A percentile compares a stretch with the other conserved stretches of the same genome.
phyloP scores from a whole-genome alignment of 306 rosid species.

The Canavalia gladiata region DNA sequence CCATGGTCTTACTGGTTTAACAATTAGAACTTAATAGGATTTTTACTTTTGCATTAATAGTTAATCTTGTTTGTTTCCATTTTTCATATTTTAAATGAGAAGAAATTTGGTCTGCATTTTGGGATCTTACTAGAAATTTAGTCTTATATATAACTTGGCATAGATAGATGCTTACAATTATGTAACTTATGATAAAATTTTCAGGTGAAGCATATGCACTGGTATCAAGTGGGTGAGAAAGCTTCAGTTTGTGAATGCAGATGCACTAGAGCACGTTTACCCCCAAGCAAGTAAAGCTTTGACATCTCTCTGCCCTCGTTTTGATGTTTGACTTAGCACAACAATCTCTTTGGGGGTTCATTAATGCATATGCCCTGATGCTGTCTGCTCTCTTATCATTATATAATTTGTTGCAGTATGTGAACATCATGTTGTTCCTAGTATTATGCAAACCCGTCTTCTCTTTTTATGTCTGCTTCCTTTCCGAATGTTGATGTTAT shows the following conservation, averaged over 20 bases:
- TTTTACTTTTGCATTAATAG: constrained; percentile 32
- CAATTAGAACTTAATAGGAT: constrained; percentile 9
- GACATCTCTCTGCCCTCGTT: constrained; percentile 31
- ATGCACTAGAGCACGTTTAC: constrained; percentile 92
- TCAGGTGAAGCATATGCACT: constrained; percentile 97
- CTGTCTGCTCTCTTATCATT: constrained; percentile 29
- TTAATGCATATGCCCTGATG: constrained; percentile 18
- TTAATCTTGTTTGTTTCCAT: not conserved
- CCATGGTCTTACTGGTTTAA: constrained; percentile 40
- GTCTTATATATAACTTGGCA: constrained; percentile 31
- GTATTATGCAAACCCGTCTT: constrained; percentile 35
- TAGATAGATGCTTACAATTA: constrained; percentile 35
- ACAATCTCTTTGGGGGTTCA: constrained; percentile 36
- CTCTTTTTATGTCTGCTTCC: constrained; percentile 26
- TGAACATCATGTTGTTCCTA: constrained; percentile 21
- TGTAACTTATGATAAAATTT: constrained; percentile 36
- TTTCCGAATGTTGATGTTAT: constrained; percentile 34
- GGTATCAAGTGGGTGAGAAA: constrained; percentile 76
- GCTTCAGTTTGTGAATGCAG: constrained; percentile 93
- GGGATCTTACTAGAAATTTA: constrained; percentile 25
- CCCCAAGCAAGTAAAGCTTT: constrained; percentile 90
- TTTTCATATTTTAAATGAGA: constrained; percentile 35
- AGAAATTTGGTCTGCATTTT: constrained; percentile 37
- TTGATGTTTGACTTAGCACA: constrained; percentile 40
- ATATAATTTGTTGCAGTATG: constrained; percentile 2